Evolutionary conservation across 257 asterid genomes (phyloP).

Genomic region (Scutellaria minor): DNA sequence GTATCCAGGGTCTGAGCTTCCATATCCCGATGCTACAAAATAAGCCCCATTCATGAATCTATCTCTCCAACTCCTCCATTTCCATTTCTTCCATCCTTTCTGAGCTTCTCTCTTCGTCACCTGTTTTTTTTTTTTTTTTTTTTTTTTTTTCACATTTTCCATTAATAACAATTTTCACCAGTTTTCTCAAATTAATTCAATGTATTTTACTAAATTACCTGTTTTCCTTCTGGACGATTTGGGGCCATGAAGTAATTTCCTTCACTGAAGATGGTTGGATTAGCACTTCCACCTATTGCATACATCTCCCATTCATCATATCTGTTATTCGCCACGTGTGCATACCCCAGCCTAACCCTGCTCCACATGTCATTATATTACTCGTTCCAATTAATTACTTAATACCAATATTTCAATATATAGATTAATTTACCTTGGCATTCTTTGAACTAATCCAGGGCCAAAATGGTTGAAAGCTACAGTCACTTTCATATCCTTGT

Average conservation of each 20-base stretch:
- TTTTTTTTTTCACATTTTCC: not conserved
- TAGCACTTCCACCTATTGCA: conserved; percentile 92
- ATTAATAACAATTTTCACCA: not conserved
- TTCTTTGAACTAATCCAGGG: conserved; percentile 82
- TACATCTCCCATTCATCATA: conserved; percentile 84
- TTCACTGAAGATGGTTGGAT: conserved; percentile 90
- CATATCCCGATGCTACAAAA: conserved; percentile 77
- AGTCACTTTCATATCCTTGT: conserved; percentile 68
- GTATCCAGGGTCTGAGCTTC: conserved; percentile 60
- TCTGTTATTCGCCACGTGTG: conserved; percentile 85
- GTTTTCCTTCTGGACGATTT: conserved; percentile 41
- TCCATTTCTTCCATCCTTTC: conserved; percentile 69
- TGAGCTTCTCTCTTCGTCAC: conserved; percentile 71
- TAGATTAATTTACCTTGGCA: conserved; percentile 53
- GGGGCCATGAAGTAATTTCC: conserved; percentile 87
- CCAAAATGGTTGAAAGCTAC: conserved; percentile 88
- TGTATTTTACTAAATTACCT: conserved; percentile 42
- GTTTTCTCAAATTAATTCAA: too few species aligned
- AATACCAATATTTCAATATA: not conserved
- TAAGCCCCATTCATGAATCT: conserved; percentile 76
- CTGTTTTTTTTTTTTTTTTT: conserved; percentile 31
- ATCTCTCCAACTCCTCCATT: conserved; percentile 83
- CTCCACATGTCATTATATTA: not conserved
- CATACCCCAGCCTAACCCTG: conserved; percentile 79
- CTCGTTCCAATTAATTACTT: not conserved